These are phyloP conservation scores for Fraxinus americana DNA, from an alignment of 257 asterid genomes.

Conservation along the genomic window DNA sequence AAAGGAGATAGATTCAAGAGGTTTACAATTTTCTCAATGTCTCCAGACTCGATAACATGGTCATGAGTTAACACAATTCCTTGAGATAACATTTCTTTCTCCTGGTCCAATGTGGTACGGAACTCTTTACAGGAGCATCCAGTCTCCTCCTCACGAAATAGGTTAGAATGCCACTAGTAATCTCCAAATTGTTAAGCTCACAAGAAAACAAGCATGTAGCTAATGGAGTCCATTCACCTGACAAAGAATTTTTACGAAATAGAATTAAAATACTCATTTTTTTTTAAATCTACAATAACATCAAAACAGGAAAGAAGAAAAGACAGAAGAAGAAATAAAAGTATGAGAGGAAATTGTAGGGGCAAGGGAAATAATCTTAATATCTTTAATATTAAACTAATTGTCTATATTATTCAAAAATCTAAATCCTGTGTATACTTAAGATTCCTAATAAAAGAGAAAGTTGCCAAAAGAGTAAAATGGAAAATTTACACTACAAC, in stretches of 20 bases:
- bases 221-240: background rate
- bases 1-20: too few species aligned
- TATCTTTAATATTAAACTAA: background rate
- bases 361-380: background rate
- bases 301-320: background rate
- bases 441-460: background rate
- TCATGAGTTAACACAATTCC: background rate
- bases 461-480: background rate
- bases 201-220: background rate
- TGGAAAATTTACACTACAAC: background rate
- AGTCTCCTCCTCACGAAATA: background rate
- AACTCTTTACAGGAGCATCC: too few species aligned
- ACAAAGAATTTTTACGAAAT: background rate
- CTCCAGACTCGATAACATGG: background rate
- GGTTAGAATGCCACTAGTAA: background rate
- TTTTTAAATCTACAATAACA: too few species aligned
- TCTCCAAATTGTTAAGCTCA: background rate
- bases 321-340: background rate
- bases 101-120: too few species aligned
- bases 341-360: background rate
- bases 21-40: background rate
- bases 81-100: too few species aligned
- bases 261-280: too few species aligned
- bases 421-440: background rate
- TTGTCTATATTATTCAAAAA: background rate